Evolutionary conservation across 1,284 basidiomycete genomes (phyloP), one percentile per base, ranked within the genome.

Genomic region (Sutorius eximius): DNA sequence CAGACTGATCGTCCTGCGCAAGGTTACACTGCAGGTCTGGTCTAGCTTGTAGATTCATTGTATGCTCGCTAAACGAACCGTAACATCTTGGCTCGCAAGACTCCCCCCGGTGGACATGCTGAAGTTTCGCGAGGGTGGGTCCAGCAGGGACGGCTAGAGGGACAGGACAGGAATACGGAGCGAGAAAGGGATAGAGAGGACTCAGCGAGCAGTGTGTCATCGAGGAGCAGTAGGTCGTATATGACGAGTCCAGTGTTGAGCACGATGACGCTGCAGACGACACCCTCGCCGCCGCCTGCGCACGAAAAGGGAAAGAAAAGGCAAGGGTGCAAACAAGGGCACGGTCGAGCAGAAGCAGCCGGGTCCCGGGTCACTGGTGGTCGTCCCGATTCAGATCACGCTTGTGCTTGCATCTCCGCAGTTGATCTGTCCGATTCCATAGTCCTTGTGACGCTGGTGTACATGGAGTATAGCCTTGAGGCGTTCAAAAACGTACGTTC

Each of bases 231-330:
- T 32, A 73, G 76, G 10, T 83, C 82, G 0, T 80, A 80, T 55
- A 77, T 78, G 32, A 87, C 86, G n/a, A 88, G 86, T 61, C 87
- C 87, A 0, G 86, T 87, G 1, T 66, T 89, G n/a, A 88, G 86
- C 8, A 86, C 86, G 0, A 82, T 84, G 6, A 89, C 87, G 3
- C 63, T 89, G 16, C 83, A 85, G 56, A 89, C 87, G 16, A 89
- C 87, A 4, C 87, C 87, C 0, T 87, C 85, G 0, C 87, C 87
- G 0, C 84, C 86, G 0, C 86, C 86, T 49, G 61, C 62, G 1
- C 66, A 64, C 27, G 58, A 62, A 40, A 70, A 71, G 32, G 66
- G 69, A 36, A 59, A 69, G 55, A 13, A 61, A 63, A 70, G 24
- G 6, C 38, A 59, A 69, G 55, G 42, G 55, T 54, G 16, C 33